Evolutionary conservation across 1,139 yeast genomes (phyloP).

Genomic region (Magnusiomyces suaveolens): DNA sequence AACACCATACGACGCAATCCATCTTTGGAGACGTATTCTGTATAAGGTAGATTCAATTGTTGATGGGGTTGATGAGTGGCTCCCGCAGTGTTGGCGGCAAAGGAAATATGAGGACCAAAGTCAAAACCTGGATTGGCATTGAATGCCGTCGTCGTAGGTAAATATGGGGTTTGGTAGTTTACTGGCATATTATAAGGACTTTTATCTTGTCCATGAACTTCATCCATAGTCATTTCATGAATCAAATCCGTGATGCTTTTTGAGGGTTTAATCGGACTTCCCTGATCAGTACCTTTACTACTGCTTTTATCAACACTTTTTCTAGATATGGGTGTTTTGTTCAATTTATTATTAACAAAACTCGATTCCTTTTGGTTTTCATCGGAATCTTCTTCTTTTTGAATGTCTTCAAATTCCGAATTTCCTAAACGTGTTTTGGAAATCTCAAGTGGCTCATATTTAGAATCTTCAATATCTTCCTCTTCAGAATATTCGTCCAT

Average conservation of each 20-base stretch:
- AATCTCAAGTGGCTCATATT: no score
- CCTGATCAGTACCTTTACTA: neutral
- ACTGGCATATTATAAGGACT: neutral
- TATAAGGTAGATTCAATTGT: slow-evolving; percentile 13
- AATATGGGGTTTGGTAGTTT: no score
- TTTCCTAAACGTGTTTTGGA: no score
- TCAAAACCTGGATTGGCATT: neutral
- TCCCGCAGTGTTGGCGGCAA: neutral
- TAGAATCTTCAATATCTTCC: neutral
- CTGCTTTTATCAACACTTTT: no score
- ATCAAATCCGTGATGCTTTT: neutral
- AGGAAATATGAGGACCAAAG: neutral
- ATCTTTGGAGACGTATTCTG: slow-evolving; percentile 5
- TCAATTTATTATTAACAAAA: no score
- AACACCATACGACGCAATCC: slow-evolving; percentile 24
- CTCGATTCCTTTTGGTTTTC: neutral
- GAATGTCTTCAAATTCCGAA: no score
- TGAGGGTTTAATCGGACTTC: neutral
- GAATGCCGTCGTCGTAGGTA: no score
- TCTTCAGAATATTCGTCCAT: slow-evolving; percentile 3
- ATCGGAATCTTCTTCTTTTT: neutral
- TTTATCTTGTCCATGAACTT: slow-evolving; percentile 18
- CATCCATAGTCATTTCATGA: neutral
- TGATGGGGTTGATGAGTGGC: neutral
- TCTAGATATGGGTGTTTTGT: no score